A percentile compares a stretch with the other conserved stretches of the same genome.
These are phyloP conservation scores for Fusarium globosum DNA, from an alignment of 2,329 filamentous ascomycete genomes.

Conservation along the genomic window DNA sequence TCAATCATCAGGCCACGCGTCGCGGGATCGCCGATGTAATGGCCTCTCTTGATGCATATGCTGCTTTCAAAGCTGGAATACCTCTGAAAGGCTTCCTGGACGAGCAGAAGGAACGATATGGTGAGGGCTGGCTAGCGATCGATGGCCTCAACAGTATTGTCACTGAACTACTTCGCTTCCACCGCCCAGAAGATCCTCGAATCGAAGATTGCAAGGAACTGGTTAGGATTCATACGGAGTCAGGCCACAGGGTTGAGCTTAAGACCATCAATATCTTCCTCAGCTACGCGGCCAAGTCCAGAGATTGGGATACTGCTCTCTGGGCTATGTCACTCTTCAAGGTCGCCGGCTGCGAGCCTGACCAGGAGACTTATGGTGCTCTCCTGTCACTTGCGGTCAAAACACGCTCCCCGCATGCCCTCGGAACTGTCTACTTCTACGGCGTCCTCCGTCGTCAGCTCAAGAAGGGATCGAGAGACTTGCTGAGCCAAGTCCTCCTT, in stretches of 20 bases:
- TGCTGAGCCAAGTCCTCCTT: conserved; percentile 44
- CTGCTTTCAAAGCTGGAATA: conserved; percentile 52
- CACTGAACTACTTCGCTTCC: conserved; percentile 56
- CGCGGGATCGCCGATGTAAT: conserved; percentile 56
- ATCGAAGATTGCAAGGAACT: conserved; percentile 46
- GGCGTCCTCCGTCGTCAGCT: conserved; percentile 48
- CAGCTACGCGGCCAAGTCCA: conserved; percentile 42
- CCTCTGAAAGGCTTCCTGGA: conserved; percentile 52
- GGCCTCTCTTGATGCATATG: conserved; percentile 57
- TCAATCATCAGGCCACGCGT: conserved; percentile 52
- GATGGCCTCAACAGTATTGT: conserved; percentile 53
- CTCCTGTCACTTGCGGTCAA: conserved; percentile 54
- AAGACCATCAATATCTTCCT: conserved; percentile 55
- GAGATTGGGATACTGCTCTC: conserved; percentile 48
- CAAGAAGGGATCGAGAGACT: conserved; percentile 37
- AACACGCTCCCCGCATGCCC: conserved; percentile 45
- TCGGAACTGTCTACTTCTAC: conserved; percentile 50
- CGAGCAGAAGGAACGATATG: conserved; percentile 57
- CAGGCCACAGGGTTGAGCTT: conserved; percentile 42
- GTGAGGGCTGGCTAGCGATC: conserved; percentile 57
- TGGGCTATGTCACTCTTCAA: conserved; percentile 45
- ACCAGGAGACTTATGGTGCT: conserved; percentile 50
- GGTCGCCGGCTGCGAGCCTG: conserved; percentile 37
- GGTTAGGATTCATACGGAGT: conserved; percentile 40
- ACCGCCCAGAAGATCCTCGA: conserved; percentile 39